These are phyloP conservation scores for Cordyceps pruinosa DNA, from an alignment of 2,329 filamentous ascomycete species.

Conservation along the genomic window DNA sequence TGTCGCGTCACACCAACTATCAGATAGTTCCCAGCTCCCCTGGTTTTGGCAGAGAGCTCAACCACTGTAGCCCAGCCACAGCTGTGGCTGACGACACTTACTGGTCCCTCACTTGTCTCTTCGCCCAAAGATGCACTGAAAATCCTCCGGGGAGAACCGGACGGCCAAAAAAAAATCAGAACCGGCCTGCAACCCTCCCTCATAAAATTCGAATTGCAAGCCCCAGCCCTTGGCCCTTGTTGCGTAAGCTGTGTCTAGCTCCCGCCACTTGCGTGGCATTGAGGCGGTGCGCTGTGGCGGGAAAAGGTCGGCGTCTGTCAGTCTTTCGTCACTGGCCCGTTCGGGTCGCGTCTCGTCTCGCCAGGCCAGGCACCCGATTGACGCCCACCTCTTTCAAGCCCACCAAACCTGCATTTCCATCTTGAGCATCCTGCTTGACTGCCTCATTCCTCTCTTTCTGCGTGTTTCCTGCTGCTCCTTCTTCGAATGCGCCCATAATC, in stretches of 20 bases:
- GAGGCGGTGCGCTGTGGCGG: slow-evolving; percentile 13
- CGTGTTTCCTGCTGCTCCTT: background rate
- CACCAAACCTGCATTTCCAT: slow-evolving; percentile 4
- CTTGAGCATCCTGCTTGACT: slow-evolving; percentile 1
- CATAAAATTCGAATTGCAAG: background rate
- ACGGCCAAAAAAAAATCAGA: too few relatives aligned
- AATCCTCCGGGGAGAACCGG: too few relatives aligned
- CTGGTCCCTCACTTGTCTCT: background rate
- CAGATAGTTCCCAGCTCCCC: too few relatives aligned
- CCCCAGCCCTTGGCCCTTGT: background rate
- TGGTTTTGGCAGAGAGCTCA: background rate
- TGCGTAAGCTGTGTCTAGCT: slow-evolving; percentile 7
- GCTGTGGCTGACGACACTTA: background rate
- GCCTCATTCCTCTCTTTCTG: background rate
- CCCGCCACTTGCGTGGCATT: slow-evolving; percentile 12
- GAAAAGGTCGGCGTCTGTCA: slow-evolving; percentile 9
- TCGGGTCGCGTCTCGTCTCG: background rate
- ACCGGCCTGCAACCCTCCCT: too few relatives aligned
- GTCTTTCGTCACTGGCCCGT: slow-evolving; percentile 10
- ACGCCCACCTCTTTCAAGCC: slow-evolving; percentile 8
- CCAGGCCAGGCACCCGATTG: slow-evolving; percentile 11
- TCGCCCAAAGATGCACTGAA: too few relatives aligned
- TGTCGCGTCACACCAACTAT: too few relatives aligned
- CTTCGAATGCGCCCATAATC: background rate
- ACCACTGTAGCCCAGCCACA: background rate